Percentiles rank a stretch among this genome's conserved stretches.
Conservation (phyloP, 495 filamentous ascomycete species). For the Daldinia vernicosa region DNA sequence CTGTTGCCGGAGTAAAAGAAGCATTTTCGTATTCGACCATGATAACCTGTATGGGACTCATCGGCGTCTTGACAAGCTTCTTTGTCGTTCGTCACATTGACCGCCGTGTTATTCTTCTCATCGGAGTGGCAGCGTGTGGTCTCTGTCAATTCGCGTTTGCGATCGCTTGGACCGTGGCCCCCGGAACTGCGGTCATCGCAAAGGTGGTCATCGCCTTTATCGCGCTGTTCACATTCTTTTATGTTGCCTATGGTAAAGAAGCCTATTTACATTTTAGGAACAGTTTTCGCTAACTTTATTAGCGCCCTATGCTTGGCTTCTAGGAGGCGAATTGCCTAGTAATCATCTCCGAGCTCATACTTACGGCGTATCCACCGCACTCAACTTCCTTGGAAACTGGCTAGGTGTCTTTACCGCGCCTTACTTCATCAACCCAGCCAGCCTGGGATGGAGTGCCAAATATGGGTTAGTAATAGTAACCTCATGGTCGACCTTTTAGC, state of each 20-base stretch:
- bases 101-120: slow-evolving; percentile 57
- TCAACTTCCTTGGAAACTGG: slow-evolving; percentile 61
- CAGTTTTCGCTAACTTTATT: slow-evolving; percentile 11
- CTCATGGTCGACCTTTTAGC: neutral
- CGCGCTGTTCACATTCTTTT: slow-evolving; percentile 48
- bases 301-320: slow-evolving; percentile 62
- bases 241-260: slow-evolving; percentile 51
- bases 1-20: slow-evolving; percentile 59
- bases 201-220: slow-evolving; percentile 58
- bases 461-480: slow-evolving; percentile 46
- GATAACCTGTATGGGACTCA: slow-evolving; percentile 58
- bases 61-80: slow-evolving; percentile 58
- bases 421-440: slow-evolving; percentile 65
- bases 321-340: slow-evolving; percentile 60
- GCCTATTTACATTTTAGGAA: neutral
- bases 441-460: slow-evolving; percentile 53
- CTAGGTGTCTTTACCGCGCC: slow-evolving; percentile 62
- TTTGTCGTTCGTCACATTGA: slow-evolving; percentile 57
- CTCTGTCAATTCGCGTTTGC: slow-evolving; percentile 60
- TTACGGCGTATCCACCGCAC: slow-evolving; percentile 55
- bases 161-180: slow-evolving; percentile 56
- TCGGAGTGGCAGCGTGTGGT: slow-evolving; percentile 58
- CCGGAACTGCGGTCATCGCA: slow-evolving; percentile 50
- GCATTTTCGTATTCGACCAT: slow-evolving; percentile 62
- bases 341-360: slow-evolving; percentile 58